These are phyloP conservation scores for Cudoniella acicularis DNA, from an alignment of 495 filamentous ascomycete species.

Conservation along the genomic window DNA sequence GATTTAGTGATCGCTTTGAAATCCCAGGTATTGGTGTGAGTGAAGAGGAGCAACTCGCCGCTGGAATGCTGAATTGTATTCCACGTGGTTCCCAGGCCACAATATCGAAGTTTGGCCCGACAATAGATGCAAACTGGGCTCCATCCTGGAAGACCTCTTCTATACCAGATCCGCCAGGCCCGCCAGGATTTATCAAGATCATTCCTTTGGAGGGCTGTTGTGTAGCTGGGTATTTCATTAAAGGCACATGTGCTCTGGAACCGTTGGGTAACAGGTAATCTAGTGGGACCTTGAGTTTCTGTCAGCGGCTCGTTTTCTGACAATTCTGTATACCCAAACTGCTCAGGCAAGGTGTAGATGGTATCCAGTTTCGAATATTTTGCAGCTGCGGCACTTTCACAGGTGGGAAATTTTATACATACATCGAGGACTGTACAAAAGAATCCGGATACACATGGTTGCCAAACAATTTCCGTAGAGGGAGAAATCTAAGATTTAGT, in stretches of 20 bases:
- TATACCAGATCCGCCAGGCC: slow-evolving; percentile 15
- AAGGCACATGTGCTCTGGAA: slow-evolving; percentile 8
- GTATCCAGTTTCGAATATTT: too few relatives aligned
- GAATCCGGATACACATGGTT: too few relatives aligned
- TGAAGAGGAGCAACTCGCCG: slow-evolving; percentile 8
- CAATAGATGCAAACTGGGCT: background rate
- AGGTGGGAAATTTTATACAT: too few relatives aligned
- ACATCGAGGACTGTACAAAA: too few relatives aligned
- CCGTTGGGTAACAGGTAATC: slow-evolving; percentile 6
- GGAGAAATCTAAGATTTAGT: too few relatives aligned
- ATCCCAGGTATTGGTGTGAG: background rate
- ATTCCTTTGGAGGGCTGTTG: slow-evolving; percentile 9
- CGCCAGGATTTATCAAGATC: slow-evolving; percentile 19
- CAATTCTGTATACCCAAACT: too few relatives aligned
- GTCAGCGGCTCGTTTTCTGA: too few relatives aligned
- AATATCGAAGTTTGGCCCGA: slow-evolving; percentile 38
- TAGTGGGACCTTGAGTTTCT: slow-evolving; percentile 23
- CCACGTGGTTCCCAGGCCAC: slow-evolving; percentile 55
- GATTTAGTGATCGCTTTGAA: background rate
- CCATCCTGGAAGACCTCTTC: background rate
- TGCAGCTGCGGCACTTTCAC: too few relatives aligned
- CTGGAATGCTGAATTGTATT: slow-evolving; percentile 45
- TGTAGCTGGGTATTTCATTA: slow-evolving; percentile 10
- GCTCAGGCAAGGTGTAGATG: too few relatives aligned
- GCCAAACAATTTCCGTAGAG: too few relatives aligned